Evolutionary conservation across 2,329 filamentous ascomycete species (phyloP).

Genomic region (Penicillium olsonii): DNA sequence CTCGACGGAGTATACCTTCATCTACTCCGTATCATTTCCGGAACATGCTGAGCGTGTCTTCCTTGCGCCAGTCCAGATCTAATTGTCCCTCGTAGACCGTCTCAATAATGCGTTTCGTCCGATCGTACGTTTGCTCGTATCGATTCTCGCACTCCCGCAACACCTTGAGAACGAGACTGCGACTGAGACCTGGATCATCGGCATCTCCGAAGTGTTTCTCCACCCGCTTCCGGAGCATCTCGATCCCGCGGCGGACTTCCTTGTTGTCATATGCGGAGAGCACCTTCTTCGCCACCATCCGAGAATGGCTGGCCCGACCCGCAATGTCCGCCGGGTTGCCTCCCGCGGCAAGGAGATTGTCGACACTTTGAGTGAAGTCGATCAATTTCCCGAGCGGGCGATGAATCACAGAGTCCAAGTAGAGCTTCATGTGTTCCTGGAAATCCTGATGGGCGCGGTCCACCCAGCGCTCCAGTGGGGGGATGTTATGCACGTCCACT

Average conservation of each 20-base stretch:
- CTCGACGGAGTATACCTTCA: not conserved
- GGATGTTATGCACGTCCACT: slow-evolving; percentile 72
- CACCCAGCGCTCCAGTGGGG: slow-evolving; percentile 80
- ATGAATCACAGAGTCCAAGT: slow-evolving; percentile 84
- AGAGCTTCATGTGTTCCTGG: slow-evolving; percentile 81
- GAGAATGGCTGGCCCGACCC: slow-evolving; percentile 78
- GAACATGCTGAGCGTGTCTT: slow-evolving; percentile 47
- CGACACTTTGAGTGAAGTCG: slow-evolving; percentile 87
- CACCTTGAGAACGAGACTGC: slow-evolving; percentile 60
- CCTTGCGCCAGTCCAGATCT: slow-evolving; percentile 51
- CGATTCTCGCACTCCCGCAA: slow-evolving; percentile 60
- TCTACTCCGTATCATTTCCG: slow-evolving; percentile 36
- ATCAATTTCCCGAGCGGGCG: slow-evolving; percentile 86
- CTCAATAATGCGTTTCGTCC: slow-evolving; percentile 47
- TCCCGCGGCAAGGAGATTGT: slow-evolving; percentile 65
- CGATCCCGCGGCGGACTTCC: slow-evolving; percentile 86
- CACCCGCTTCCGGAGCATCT: slow-evolving; percentile 83
- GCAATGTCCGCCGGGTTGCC: slow-evolving; percentile 65
- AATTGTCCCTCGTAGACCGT: slow-evolving; percentile 48
- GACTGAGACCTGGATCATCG: slow-evolving; percentile 69
- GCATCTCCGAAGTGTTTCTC: slow-evolving; percentile 97
- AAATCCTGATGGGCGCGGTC: slow-evolving; percentile 76
- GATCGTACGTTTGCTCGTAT: slow-evolving; percentile 57
- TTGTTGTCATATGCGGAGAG: slow-evolving; percentile 77
- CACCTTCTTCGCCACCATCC: slow-evolving; percentile 81